Conservation (phyloP, 2,329 filamentous ascomycete genomes). For the Dactylonectria macrodidyma region DNA sequence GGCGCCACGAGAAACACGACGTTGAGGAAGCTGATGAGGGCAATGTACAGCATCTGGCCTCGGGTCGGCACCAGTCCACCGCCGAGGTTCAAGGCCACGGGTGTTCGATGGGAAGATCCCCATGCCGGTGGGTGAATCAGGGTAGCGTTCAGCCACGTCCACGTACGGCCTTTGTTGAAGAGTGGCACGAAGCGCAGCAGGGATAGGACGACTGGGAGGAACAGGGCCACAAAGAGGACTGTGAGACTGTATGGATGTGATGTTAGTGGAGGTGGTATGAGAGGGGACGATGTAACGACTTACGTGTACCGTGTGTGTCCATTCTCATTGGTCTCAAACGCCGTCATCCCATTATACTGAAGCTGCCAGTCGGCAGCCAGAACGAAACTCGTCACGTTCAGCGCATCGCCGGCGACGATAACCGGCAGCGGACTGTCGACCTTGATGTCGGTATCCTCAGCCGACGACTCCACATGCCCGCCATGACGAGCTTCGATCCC, state of each 20-base stretch:
- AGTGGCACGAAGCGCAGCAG: constrained; percentile 54
- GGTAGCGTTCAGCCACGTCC: constrained; percentile 49
- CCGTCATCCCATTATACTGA: constrained; percentile 66
- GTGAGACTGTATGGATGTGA: constrained; percentile 34
- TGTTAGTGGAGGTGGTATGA: not conserved
- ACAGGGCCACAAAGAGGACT: constrained; percentile 49
- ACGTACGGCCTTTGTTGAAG: constrained; percentile 42
- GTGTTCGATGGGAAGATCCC: constrained; percentile 52
- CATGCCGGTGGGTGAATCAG: constrained; percentile 51
- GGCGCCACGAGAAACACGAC: constrained; percentile 51
- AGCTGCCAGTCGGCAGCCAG: constrained; percentile 48
- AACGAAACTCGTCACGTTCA: constrained; percentile 54
- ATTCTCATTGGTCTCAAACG: constrained; percentile 64
- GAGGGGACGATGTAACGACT: not conserved
- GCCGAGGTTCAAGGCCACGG: constrained; percentile 39
- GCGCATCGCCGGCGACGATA: constrained; percentile 41
- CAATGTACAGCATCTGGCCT: constrained; percentile 54
- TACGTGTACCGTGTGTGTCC: constrained; percentile 46
- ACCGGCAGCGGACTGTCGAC: constrained; percentile 41
- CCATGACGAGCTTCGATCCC: constrained; percentile 31
- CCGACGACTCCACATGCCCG: constrained; percentile 11
- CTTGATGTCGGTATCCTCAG: constrained; percentile 19
- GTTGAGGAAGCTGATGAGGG: constrained; percentile 53
- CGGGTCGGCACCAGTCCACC: constrained; percentile 52
- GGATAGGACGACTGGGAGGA: constrained; percentile 51